Evolutionary conservation across 2,329 filamentous ascomycete genomes (phyloP), one percentile per base, ranked within the genome.

Genomic region (Chrysoporthe deuterocubensis): DNA sequence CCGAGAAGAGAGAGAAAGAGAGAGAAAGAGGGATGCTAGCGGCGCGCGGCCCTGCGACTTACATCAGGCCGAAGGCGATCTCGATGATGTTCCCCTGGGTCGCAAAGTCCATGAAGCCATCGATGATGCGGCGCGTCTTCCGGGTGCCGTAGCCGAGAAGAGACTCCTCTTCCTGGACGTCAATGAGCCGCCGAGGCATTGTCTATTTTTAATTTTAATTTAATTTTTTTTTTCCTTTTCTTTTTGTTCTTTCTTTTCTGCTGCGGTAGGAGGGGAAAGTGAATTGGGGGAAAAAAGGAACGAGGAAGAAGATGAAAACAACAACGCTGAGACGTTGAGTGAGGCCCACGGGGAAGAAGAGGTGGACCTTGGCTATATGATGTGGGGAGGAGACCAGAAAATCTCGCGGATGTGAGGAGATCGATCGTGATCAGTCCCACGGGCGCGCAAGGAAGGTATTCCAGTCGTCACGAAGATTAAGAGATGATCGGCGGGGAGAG

Each of bases 1-100:
- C 26, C 26, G 26, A 44, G 58, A 37, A 44, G 11, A 43, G 14
- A 42, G 18, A 44, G 5, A 21, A 26, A 26, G 9, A 42, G 21
- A 60, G 62, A 67, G 34, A 61, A 52, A 62, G 40, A 62, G 60
- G 70, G 34, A 46, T 65, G 62, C 16, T 62, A 34, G 37, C 62
- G 26, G 56, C 62, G 40, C 40, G 40, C n/a, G 2, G 32, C 18
- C 21, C 37, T 43, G 65, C 42, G 2, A 78, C 82, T 76, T 75
- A 92, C 90, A 93, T 93, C 71, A 93, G 80, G 72, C 90, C 91
- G 72, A 93, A 89, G 18, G 91, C 91, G 68, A 93, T 90, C 76
- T 93, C 89, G 37, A 93, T 83, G 60, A 93, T 90, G 72, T 93
- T 92, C 67, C 91, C 90, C 71, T 90, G 87, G 65, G 92, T 85